Conservation (phyloP, 1,139 yeast genomes). For the Hyphopichia fennica region DNA sequence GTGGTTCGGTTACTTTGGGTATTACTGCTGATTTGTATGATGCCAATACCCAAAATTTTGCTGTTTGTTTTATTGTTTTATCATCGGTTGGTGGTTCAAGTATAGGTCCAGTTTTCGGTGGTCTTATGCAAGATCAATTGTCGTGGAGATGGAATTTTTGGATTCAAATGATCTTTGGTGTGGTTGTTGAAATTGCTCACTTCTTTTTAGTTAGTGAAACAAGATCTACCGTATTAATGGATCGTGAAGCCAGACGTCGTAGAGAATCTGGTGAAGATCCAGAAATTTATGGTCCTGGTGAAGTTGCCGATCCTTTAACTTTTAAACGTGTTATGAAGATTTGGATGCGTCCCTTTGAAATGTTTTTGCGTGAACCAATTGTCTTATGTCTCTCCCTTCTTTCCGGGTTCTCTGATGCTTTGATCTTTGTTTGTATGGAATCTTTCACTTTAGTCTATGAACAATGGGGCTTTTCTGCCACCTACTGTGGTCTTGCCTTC, state of each 20-base stretch:
- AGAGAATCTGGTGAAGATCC: conserved; percentile 27
- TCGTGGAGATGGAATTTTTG: conserved; percentile 37
- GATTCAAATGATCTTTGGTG: conserved; percentile 40
- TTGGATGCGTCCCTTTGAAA: conserved; percentile 37
- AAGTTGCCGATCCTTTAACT: conserved; percentile 14
- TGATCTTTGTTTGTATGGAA: conserved; percentile 38
- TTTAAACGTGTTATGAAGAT: conserved; percentile 22
- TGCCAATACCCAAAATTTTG: conserved; percentile 34
- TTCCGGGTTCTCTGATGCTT: conserved; percentile 39
- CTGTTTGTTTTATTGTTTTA: conserved; percentile 36
- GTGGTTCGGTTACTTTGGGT: conserved; percentile 41
- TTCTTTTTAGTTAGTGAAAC: conserved; percentile 34
- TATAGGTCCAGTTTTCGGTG: conserved; percentile 39
- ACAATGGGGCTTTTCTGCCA: conserved; percentile 24
- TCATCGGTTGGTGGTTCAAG: conserved; percentile 32
- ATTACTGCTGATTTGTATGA: conserved; percentile 43
- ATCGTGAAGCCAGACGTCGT: conserved; percentile 32
- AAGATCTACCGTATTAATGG: conserved; percentile 28
- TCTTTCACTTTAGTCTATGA: conserved; percentile 31
- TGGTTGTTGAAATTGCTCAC: conserved; percentile 25
- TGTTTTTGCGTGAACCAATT: conserved; percentile 37
- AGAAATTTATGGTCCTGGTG: conserved; percentile 31
- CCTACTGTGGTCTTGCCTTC: conserved; percentile 29
- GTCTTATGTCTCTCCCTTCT: conserved; percentile 35
- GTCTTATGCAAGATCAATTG: conserved; percentile 25